Conservation (phyloP, 2,329 filamentous ascomycete species). For the Scytalidium lignicola region DNA sequence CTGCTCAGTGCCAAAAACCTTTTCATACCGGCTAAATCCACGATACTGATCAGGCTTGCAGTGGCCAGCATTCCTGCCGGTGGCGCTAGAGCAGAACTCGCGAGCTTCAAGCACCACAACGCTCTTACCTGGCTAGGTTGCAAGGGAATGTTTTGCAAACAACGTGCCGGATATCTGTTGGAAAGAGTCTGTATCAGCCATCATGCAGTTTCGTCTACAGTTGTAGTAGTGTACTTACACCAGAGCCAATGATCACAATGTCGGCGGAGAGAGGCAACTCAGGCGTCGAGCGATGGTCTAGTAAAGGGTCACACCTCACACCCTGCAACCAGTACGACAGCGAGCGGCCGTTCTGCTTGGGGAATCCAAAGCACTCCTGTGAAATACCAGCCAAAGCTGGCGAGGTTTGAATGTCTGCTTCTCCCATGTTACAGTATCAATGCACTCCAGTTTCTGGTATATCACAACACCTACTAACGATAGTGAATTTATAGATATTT, state of each 20-base stretch:
- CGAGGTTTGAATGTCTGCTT: not conserved
- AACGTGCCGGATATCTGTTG: constrained; percentile 3
- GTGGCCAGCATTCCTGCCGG: constrained; percentile 37
- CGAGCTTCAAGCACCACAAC: constrained; percentile 35
- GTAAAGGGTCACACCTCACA: constrained; percentile 1
- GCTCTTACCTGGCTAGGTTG: constrained; percentile 22
- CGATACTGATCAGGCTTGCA: constrained; percentile 35
- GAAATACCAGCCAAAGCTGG: not conserved
- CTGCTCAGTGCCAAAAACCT: constrained; percentile 27
- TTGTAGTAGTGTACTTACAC: constrained; percentile 9
- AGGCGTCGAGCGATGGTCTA: constrained; percentile 17
- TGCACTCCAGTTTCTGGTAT: no score
- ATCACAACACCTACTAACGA: no score
- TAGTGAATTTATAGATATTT: no score
- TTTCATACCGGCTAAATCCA: constrained; percentile 25
- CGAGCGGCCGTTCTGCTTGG: constrained; percentile 2
- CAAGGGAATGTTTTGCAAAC: constrained; percentile 9
- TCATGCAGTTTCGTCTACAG: not conserved
- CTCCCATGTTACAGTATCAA: not conserved
- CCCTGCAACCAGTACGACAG: constrained; percentile 3
- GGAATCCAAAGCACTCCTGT: constrained; percentile 1
- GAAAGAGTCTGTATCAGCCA: not conserved
- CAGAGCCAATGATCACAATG: constrained; percentile 32
- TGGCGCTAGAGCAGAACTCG: constrained; percentile 26
- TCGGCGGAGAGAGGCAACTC: constrained; percentile 25